Evolutionary conservation across 768 basidiomycete genomes (phyloP), one percentile per base, ranked within the genome.

Genomic region (Strobilomyces confusus): DNA sequence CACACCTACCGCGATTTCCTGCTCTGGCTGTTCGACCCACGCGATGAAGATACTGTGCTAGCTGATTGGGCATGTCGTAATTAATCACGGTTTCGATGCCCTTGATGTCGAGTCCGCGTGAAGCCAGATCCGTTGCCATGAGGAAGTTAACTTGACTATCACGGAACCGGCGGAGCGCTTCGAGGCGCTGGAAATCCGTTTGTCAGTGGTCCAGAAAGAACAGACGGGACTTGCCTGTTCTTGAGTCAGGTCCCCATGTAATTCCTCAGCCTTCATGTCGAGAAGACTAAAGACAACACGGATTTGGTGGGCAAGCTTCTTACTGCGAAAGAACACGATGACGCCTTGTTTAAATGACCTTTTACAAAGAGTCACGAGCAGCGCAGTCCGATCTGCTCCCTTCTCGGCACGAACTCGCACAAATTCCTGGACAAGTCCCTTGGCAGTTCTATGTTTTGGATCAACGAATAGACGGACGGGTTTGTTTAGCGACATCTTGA

Each of bases 11-110:
- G 65, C 86, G 87, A 60, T 80, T 82, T 6, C 97, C 97, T 4
- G 97, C 95, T 66, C 97, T 86, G 26, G 97, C 97, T 45, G 97
- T 99, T 66, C 97, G 82, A 61, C 97, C 97, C 22, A 98, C 95
- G 54, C 97, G 89, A 69, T 99, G 97, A 30, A 98, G 80, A 72
- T 99, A 99, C 63, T 94, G 93, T 9, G 90, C 84, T 32, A 98
- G 75, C 64, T 94, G 89, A 19, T 82, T 80, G 11, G 97, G 97
- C 95, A 98, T 97, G 68, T 99, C 97, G 67, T 95, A 98, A 71
- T 99, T 99, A 69, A 99, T 94, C 57, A 99, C 92, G 3, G 93
- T 94, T 66, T 98, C 92, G 23, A 98, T 86, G 15, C 95, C 95
- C 67, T 95, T 95, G 76, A 99, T 97, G 72, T 98, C 95, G 26